phyloP scores from a whole-genome alignment of 2,329 filamentous ascomycete genomes.

The Trichoderma citrinoviride region DNA sequence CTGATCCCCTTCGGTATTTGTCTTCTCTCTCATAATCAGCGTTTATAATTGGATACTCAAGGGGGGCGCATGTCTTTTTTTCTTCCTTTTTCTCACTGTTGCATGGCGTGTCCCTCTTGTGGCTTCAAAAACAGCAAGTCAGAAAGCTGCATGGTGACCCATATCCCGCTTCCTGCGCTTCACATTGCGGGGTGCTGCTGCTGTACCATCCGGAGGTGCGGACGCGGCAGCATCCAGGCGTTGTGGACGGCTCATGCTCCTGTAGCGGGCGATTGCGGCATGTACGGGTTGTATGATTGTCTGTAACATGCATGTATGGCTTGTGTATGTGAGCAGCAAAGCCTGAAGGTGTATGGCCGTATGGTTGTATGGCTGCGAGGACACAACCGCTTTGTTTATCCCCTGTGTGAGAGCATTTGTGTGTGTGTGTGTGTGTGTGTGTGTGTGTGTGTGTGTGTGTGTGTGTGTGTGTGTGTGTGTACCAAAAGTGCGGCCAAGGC shows the following conservation, averaged over 20 bases:
- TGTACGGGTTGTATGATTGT: slow-evolving; percentile 1
- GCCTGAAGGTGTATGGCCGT: background rate
- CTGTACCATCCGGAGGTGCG: slow-evolving; percentile 5
- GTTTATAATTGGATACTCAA: background rate
- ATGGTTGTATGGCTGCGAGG: background rate
- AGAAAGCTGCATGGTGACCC: background rate
- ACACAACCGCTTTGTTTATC: background rate
- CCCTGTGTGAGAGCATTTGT: background rate
- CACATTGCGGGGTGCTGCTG: slow-evolving; percentile 21
- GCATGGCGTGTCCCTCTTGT: background rate
- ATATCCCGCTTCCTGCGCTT: slow-evolving; percentile 12
- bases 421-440: background rate
- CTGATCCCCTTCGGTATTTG: background rate
- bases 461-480: background rate
- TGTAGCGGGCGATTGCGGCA: slow-evolving; percentile 15
- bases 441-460: background rate
- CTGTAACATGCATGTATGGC: background rate
- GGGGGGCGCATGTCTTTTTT: background rate
- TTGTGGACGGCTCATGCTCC: slow-evolving; percentile 15
- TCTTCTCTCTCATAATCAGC: background rate
- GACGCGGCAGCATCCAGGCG: background rate
- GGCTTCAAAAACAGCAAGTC: background rate
- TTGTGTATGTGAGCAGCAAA: background rate
- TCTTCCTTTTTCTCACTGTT: background rate
- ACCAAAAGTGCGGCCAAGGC: background rate